phyloP scores from a whole-genome alignment of 495 filamentous ascomycete genomes.

The Penicillium coprophilum region DNA sequence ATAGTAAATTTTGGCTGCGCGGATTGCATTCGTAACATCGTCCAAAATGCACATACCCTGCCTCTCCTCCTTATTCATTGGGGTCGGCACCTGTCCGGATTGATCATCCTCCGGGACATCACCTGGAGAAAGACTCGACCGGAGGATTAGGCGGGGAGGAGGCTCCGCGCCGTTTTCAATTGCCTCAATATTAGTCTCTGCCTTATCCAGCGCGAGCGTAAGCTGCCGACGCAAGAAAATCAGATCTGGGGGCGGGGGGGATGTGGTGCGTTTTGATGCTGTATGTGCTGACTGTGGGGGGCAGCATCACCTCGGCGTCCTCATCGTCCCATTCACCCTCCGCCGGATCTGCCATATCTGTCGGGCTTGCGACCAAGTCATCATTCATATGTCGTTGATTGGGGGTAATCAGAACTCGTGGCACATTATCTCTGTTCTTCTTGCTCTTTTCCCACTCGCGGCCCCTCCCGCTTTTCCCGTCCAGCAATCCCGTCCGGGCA shows the following conservation, averaged over 20 bases:
- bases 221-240: slow-evolving; percentile 75
- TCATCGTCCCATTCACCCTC: slow-evolving; percentile 56
- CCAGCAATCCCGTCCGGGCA: slow-evolving; percentile 86
- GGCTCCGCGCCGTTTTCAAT: slow-evolving; percentile 37
- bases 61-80: slow-evolving; percentile 74
- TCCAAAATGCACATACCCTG: slow-evolving; percentile 91
- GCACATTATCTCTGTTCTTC: slow-evolving; percentile 47
- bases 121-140: slow-evolving; percentile 37
- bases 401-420: slow-evolving; percentile 43
- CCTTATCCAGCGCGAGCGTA: slow-evolving; percentile 62
- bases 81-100: slow-evolving; percentile 28
- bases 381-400: slow-evolving; percentile 45
- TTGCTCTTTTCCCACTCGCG: slow-evolving; percentile 57
- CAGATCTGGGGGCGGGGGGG: slow-evolving; percentile 81
- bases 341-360: slow-evolving; percentile 38
- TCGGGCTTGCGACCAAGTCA: slow-evolving; percentile 56
- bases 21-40: slow-evolving; percentile 87
- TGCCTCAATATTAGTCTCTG: slow-evolving; percentile 63
- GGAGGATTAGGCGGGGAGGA: slow-evolving; percentile 31
- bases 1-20: slow-evolving; percentile 93
- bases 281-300: slow-evolving; percentile 95
- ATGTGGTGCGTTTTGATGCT: slow-evolving; percentile 82
- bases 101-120: slow-evolving; percentile 39
- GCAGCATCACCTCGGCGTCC: slow-evolving; percentile 73
- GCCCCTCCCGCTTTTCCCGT: slow-evolving; percentile 87